These are phyloP conservation scores for Cryphonectria naterciae DNA, from an alignment of 2,329 filamentous ascomycete genomes.

Conservation along the genomic window DNA sequence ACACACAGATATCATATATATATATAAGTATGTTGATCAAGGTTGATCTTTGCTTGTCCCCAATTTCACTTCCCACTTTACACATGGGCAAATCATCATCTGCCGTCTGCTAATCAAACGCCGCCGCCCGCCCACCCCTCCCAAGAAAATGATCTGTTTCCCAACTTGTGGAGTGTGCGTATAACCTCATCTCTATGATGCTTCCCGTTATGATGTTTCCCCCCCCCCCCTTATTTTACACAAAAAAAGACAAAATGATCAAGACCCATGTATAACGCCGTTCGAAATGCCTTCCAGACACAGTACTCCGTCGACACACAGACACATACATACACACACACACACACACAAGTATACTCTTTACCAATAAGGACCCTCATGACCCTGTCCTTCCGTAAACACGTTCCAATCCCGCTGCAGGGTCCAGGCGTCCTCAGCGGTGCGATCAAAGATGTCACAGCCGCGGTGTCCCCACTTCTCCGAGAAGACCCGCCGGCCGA, in stretches of 20 bases:
- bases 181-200: conserved; percentile 1
- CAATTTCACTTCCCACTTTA: neutral
- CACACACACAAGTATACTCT: neutral
- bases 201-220: neutral
- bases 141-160: neutral
- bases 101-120: conserved; percentile 1
- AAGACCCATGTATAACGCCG: conserved; percentile 1
- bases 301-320: neutral
- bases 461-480: conserved; percentile 49
- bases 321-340: neutral
- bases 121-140: neutral
- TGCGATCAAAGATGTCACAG: conserved; percentile 40
- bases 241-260: neutral
- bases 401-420: conserved; percentile 43
- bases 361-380: conserved; percentile 30
- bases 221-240: neutral
- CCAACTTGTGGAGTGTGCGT: neutral
- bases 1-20: neutral
- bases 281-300: neutral
- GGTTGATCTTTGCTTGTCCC: neutral
- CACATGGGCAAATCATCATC: neutral
- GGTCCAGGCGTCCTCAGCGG: conserved; percentile 42
- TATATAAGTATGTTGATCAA: neutral
- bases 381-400: conserved; percentile 31
- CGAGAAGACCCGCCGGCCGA: conserved; percentile 45